These are phyloP conservation scores for Dichomitus squalens DNA, from an alignment of 1,284 basidiomycete species.

Conservation along the genomic window DNA sequence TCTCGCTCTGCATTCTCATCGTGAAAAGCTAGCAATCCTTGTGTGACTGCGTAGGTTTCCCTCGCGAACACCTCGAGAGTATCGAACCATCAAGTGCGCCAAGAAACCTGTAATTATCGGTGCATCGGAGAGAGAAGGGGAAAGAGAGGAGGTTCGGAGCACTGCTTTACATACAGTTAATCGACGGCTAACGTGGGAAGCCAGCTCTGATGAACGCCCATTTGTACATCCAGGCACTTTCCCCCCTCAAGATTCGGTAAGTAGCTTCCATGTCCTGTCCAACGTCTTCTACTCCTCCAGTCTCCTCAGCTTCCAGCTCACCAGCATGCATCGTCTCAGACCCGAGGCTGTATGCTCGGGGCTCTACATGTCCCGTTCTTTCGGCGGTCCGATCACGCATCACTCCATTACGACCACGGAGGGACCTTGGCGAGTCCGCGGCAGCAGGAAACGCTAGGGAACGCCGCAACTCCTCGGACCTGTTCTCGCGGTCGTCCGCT, in stretches of 20 bases:
- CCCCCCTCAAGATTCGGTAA: no score
- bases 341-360: not conserved
- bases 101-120: not conserved
- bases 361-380: not conserved
- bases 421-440: slow-evolving; percentile 18
- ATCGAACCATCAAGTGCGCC: not conserved
- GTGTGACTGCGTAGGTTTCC: not conserved
- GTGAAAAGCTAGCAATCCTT: not conserved
- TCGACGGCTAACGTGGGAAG: slow-evolving; percentile 6
- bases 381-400: slow-evolving; percentile 12
- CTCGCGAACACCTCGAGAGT: not conserved
- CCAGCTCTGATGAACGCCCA: not conserved
- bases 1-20: not conserved
- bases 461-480: slow-evolving; percentile 22
- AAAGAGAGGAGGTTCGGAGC: not conserved
- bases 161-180: slow-evolving; percentile 4
- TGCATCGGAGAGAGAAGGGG: not conserved
- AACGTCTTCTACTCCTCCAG: not conserved
- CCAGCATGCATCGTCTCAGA: not conserved
- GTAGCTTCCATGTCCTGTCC: no score
- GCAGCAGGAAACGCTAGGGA: slow-evolving; percentile 10
- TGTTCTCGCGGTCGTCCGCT: slow-evolving; percentile 9
- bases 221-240: slow-evolving; percentile 5
- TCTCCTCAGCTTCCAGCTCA: not conserved
- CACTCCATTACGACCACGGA: slow-evolving; percentile 17